These are phyloP conservation scores for Candida xiaguanensis DNA, from an alignment of 805 yeast species.

Conservation along the genomic window DNA sequence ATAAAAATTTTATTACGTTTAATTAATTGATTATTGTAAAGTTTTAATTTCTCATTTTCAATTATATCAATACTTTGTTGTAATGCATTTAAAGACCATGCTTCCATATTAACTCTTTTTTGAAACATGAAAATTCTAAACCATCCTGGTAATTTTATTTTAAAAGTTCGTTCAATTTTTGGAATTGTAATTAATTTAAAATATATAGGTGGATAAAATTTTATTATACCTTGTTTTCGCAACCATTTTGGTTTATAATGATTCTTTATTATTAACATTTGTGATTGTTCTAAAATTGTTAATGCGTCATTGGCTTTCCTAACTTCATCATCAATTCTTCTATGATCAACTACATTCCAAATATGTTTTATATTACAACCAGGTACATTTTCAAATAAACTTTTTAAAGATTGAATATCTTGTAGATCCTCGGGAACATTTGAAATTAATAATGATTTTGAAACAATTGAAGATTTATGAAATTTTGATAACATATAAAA, in stretches of 20 bases:
- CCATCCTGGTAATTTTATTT: constrained; percentile 26
- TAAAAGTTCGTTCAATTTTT: constrained; percentile 15
- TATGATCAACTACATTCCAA: constrained; percentile 51
- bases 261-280: constrained; percentile 9
- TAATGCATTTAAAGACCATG: constrained; percentile 27
- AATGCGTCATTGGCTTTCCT: constrained; percentile 23
- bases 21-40: constrained; percentile 17
- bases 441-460: constrained; percentile 38
- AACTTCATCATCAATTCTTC: constrained; percentile 16
- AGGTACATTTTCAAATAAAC: constrained; percentile 40
- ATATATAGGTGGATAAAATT: constrained; percentile 34
- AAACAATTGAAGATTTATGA: constrained; percentile 20
- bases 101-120: constrained; percentile 16
- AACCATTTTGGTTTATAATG: constrained; percentile 3
- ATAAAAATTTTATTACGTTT: constrained; percentile 52
- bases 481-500: constrained; percentile 28
- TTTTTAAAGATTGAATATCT: constrained; percentile 20
- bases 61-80: constrained; percentile 12
- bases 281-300: constrained; percentile 25
- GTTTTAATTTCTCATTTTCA: constrained; percentile 16
- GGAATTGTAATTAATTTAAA: constrained; percentile 18
- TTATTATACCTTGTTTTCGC: neutral
- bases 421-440: constrained; percentile 41
- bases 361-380: constrained; percentile 49
- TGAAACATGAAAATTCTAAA: constrained; percentile 22